phyloP scores from a whole-genome alignment of 768 basidiomycete genomes.

The Tulasnella sp. region DNA sequence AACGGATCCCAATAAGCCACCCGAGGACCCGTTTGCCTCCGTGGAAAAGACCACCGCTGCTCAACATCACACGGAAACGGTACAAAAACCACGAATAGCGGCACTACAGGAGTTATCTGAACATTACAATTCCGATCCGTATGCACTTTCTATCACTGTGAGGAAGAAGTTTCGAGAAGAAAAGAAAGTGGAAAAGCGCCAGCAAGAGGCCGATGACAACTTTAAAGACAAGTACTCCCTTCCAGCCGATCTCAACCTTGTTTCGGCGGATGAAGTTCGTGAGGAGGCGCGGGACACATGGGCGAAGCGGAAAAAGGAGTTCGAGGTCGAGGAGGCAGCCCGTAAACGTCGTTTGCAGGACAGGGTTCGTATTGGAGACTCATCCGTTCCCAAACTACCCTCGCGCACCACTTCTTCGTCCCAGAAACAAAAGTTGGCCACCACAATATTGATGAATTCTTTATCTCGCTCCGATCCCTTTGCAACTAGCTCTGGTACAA shows the following conservation, averaged over 20 bases:
- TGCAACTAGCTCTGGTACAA: constrained; percentile 3
- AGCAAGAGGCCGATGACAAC: constrained; percentile 52
- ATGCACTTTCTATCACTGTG: constrained; percentile 55
- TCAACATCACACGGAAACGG: constrained; percentile 54
- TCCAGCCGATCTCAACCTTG: constrained; percentile 49
- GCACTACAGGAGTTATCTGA: constrained; percentile 65
- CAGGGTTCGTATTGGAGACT: constrained; percentile 14
- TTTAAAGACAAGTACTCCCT: constrained; percentile 68
- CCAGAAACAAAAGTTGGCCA: constrained; percentile 12
- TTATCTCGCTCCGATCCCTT: constrained; percentile 15
- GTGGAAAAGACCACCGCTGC: constrained; percentile 81
- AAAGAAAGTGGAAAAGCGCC: constrained; percentile 65
- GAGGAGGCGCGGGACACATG: constrained; percentile 53
- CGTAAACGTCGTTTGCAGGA: constrained; percentile 13
- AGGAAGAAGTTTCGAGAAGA: constrained; percentile 76
- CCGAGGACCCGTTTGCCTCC: constrained; percentile 73
- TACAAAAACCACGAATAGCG: constrained; percentile 69
- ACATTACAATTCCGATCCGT: constrained; percentile 76
- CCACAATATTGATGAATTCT: constrained; percentile 15
- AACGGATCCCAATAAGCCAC: constrained; percentile 21
- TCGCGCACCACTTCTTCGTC: constrained; percentile 2
- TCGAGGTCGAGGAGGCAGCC: constrained; percentile 29
- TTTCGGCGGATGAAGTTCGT: constrained; percentile 45
- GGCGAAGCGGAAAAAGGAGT: constrained; percentile 39
- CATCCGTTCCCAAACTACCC: background rate